Percentiles rank a stretch among this genome's conserved stretches.
Evolutionary conservation across 768 basidiomycete genomes (phyloP).

Genomic region (Hypsizygus marmoreus): DNA sequence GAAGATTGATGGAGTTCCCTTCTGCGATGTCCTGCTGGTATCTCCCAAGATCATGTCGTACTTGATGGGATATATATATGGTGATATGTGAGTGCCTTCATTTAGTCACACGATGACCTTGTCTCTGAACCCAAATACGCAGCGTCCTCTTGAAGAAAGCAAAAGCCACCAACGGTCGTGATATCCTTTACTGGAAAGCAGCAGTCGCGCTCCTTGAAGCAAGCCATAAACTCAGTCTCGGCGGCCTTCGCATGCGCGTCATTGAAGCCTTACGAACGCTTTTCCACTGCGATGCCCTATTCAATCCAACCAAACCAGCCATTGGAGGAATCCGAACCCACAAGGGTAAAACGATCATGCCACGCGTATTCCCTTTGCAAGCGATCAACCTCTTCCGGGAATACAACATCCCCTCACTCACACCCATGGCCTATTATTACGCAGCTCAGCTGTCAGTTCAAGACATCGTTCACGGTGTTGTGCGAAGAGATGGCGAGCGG

Average conservation of each 20-base stretch:
- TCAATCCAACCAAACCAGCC: not conserved
- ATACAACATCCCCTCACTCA: constrained; percentile 14
- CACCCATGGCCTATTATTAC: constrained; percentile 25
- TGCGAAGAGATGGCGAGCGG: constrained; percentile 10
- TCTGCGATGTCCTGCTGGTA: constrained; percentile 12
- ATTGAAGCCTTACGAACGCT: constrained; percentile 12
- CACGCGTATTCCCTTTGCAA: constrained; percentile 18
- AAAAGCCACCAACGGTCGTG: not conserved
- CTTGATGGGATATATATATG: constrained; percentile 16
- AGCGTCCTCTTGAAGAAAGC: not conserved
- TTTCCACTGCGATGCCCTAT: constrained; percentile 8
- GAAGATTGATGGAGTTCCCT: constrained; percentile 14
- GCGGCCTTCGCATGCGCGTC: constrained; percentile 6
- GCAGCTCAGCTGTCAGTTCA: constrained; percentile 21
- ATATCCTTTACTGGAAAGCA: constrained; percentile 9
- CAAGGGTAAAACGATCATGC: constrained; percentile 9
- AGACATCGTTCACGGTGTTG: constrained; percentile 20
- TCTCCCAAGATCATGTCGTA: constrained; percentile 11
- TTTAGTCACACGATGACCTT: not conserved
- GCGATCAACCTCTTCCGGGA: constrained; percentile 17
- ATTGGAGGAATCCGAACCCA: constrained; percentile 8
- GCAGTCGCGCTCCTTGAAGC: constrained; percentile 10
- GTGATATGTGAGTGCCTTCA: constrained; percentile 10
- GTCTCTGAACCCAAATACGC: not conserved
- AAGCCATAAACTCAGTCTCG: constrained; percentile 12